Base-by-base conservation (phyloP, 1,139 yeast genomes). In the Kodamaea sp. region DNA sequence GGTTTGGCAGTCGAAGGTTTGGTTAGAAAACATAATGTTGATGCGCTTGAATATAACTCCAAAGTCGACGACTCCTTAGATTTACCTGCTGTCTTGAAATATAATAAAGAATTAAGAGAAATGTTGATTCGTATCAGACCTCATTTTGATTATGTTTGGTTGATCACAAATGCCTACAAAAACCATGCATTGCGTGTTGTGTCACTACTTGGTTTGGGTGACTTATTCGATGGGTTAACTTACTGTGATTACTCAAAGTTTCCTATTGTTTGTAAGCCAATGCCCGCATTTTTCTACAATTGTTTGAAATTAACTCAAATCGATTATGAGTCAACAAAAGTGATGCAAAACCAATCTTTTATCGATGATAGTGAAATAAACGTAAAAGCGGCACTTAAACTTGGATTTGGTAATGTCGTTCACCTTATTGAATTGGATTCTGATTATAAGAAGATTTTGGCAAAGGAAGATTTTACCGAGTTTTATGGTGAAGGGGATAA, bases 1-100 rank as follows among this genome's bases (percentile, higher is more conserved):
- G 98, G 98, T 0, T 72, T 92, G 45, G 97, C 97, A 0, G 76
- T 92, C 36, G 96, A 92, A 59, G 98, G 98, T 0, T 68, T 88
- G 34, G 96, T 88, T 4, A 72, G 88, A 57, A 76, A 80, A 57
- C 90, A 89, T 55, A 78, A 79, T 45, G 86, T 89, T 23, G 87
- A 90, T 57, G 97, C 97, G 4, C 60, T 92, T 61, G 92, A 86
- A 50, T 92, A 92, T 62, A 92, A 92, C 60, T 68, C 75, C 33
- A 75, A 83, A 49, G 97, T 92, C 11, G 98, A 92, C 61, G 97
- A 92, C 57, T 81, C 97, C 0, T 69, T 92, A 39, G 97, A 96
- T 23, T 71, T 92, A 52, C 92, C 86, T 43, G 66, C 75, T 34
- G 84, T 88, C 7, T 69, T 92, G 41, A 60, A 68, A 34, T 94